Conservation (phyloP, 2,329 filamentous ascomycete species). For the Fusarium abutilonis region DNA sequence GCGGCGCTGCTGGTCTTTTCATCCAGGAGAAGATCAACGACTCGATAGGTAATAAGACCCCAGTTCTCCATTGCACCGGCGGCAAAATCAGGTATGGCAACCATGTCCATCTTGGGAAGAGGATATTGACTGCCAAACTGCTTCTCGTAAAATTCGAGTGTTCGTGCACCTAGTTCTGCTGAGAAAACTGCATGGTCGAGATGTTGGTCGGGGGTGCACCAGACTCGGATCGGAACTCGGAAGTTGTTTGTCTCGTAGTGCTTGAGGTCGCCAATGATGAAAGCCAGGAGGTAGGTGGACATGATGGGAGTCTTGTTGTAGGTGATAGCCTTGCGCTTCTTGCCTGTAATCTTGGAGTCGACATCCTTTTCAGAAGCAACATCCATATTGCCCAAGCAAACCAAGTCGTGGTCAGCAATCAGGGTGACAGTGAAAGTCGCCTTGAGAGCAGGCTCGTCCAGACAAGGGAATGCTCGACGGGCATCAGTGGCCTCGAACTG, state of each 20-base stretch:
- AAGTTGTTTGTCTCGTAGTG: constrained; percentile 93
- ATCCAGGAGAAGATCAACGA: constrained; percentile 83
- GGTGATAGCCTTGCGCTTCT: constrained; percentile 82
- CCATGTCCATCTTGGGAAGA: constrained; percentile 50
- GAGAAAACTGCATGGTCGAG: constrained; percentile 94
- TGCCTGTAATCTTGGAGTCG: constrained; percentile 66
- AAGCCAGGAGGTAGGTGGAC: constrained; percentile 95
- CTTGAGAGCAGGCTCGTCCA: constrained; percentile 95
- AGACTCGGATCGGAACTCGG: constrained; percentile 92
- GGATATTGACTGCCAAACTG: constrained; percentile 84
- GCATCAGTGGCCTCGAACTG: constrained; percentile 98
- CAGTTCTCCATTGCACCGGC: constrained; percentile 99
- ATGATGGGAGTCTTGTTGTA: constrained; percentile 94
- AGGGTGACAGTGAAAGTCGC: constrained; percentile 91
- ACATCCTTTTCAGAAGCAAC: constrained; percentile 82
- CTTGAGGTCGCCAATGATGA: constrained; percentile 93
- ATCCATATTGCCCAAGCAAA: constrained; percentile 97
- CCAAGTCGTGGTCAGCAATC: constrained; percentile 88
- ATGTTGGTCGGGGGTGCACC: constrained; percentile 87
- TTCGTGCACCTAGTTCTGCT: constrained; percentile 86
- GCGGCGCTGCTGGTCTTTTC: constrained; percentile 90
- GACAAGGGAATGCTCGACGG: constrained; percentile 91
- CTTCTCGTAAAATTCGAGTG: constrained; percentile 94
- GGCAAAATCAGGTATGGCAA: constrained; percentile 95
- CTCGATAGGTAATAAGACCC: constrained; percentile 94